A percentile compares a stretch with the other conserved stretches of the same genome.
Conservation (phyloP, 257 asterid species). For the Linaria vulgaris region DNA sequence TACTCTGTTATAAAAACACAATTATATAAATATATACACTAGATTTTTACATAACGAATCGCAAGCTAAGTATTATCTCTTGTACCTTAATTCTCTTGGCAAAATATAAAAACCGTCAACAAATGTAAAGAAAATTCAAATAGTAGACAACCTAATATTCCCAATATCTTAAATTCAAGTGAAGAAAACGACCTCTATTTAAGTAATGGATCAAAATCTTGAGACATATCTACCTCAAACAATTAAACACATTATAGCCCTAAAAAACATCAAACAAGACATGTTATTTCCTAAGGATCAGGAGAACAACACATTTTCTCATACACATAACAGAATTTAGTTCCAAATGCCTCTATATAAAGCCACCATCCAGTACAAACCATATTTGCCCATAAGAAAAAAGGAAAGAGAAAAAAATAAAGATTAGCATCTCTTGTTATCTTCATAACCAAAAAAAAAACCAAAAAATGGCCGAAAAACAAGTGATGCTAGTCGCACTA, state of each 20-base stretch:
- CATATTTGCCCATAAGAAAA: background rate
- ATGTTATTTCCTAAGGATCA: background rate
- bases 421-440: background rate
- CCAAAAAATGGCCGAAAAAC: constrained; percentile 25
- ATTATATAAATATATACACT: no score
- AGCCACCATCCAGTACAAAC: background rate
- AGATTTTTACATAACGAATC: no score
- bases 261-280: background rate
- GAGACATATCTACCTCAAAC: background rate
- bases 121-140: no score
- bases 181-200: background rate
- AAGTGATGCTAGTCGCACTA: constrained; percentile 36
- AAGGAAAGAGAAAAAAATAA: background rate
- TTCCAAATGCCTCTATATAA: background rate
- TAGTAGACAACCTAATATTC: background rate
- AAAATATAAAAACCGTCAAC: no score
- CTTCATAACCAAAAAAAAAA: background rate
- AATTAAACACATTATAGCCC: background rate
- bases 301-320: background rate
- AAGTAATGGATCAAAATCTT: background rate
- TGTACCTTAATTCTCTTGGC: no score
- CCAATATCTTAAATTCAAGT: background rate
- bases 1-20: no score
- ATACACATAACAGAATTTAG: constrained; percentile 1
- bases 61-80: no score